These are phyloP conservation scores for Auriscalpium microsporum DNA, from an alignment of 768 basidiomycete genomes.

Conservation along the genomic window DNA sequence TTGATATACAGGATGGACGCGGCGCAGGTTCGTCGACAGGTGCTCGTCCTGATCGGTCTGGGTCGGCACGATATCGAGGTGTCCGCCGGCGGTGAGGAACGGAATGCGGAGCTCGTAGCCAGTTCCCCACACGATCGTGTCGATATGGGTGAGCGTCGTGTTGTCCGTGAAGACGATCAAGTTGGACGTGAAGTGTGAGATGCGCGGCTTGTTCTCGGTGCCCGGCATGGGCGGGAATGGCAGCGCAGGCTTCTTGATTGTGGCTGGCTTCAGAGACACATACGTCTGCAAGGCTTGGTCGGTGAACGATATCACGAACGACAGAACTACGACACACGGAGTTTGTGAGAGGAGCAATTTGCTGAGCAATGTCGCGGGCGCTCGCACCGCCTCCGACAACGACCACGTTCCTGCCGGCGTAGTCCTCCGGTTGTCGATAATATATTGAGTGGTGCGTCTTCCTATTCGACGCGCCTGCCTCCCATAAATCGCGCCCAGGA, in stretches of 20 bases:
- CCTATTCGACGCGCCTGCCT: conserved; percentile 24
- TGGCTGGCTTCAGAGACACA: conserved; percentile 23
- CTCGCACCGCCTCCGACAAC: conserved; percentile 41
- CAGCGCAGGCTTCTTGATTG: conserved; percentile 7
- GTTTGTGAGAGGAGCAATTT: conserved; percentile 30
- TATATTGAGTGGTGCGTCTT: conserved; percentile 45
- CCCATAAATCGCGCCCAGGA: conserved; percentile 43
- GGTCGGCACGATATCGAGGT: conserved; percentile 17
- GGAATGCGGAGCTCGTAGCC: conserved; percentile 48
- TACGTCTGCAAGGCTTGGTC: conserved; percentile 35
- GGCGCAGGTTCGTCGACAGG: conserved; percentile 41
- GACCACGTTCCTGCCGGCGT: conserved; percentile 34
- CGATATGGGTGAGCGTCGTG: conserved; percentile 29
- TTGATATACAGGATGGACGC: conserved; percentile 46
- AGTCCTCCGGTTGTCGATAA: conserved; percentile 40
- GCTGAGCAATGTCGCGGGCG: conserved; percentile 39
- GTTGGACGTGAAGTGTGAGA: conserved; percentile 38
- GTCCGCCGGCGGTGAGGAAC: conserved; percentile 27
- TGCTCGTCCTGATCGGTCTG: background rate
- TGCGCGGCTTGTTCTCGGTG: conserved; percentile 28
- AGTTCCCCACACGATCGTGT: conserved; percentile 43
- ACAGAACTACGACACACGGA: conserved; percentile 28
- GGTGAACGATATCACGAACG: conserved; percentile 30
- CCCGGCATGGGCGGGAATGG: conserved; percentile 5
- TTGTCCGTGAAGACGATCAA: conserved; percentile 42